phyloP scores from a whole-genome alignment of 2,329 filamentous ascomycete genomes.

The Trichoderma harzianum region DNA sequence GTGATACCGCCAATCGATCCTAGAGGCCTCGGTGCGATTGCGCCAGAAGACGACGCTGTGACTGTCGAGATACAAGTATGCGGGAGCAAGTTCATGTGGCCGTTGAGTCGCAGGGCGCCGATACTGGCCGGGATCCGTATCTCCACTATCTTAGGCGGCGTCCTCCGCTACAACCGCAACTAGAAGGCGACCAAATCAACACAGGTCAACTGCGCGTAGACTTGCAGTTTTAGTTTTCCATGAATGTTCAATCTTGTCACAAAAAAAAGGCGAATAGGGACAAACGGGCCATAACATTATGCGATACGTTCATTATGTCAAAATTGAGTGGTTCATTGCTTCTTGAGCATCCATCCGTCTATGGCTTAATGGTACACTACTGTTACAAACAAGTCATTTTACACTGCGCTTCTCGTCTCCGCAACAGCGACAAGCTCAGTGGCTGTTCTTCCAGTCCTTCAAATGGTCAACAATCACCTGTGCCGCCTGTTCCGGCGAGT shows the following conservation, averaged over 20 bases:
- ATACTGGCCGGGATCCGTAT: conserved; percentile 7
- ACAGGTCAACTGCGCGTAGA: not conserved
- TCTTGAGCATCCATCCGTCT: not conserved
- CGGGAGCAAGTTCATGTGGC: not conserved
- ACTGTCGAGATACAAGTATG: not conserved
- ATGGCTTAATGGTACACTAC: conserved; percentile 18
- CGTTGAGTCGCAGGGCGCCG: conserved; percentile 4
- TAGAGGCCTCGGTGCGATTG: not conserved
- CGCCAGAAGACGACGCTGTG: not conserved
- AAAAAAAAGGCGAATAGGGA: not conserved
- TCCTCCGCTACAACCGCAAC: not conserved
- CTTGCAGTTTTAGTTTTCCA: not conserved
- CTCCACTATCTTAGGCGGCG: conserved; percentile 4
- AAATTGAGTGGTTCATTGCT: conserved; percentile 22
- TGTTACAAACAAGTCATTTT: conserved; percentile 14
- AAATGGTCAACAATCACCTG: conserved; percentile 84
- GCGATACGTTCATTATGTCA: not conserved
- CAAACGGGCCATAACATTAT: not conserved
- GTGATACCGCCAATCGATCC: not conserved
- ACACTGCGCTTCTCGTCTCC: not conserved
- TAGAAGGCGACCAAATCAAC: not conserved
- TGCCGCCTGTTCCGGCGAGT: conserved; percentile 82
- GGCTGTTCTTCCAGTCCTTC: conserved; percentile 48
- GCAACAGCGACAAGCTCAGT: not conserved
- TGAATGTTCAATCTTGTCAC: not conserved